A percentile compares a stretch with the other conserved stretches of the same genome.
Conservation (phyloP, 768 basidiomycete species). For the Boletus reticulatus region DNA sequence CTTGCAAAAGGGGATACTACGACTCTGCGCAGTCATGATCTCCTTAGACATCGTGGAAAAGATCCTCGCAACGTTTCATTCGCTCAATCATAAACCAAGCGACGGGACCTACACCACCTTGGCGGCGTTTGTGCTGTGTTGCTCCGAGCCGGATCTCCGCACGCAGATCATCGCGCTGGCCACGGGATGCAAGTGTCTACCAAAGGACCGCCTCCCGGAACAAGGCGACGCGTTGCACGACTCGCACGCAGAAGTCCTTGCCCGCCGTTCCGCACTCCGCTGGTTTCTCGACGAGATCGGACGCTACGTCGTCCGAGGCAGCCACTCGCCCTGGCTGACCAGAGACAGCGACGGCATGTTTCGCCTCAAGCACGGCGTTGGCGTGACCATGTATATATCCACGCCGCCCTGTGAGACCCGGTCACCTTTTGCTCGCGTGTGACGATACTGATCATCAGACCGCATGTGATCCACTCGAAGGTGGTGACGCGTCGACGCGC, state of each 20-base stretch:
- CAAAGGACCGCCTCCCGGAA: conserved; percentile 54
- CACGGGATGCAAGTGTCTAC: conserved; percentile 86
- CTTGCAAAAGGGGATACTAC: neutral
- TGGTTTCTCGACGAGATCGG: conserved; percentile 78
- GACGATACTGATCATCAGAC: conserved; percentile 20
- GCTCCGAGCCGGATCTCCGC: conserved; percentile 19
- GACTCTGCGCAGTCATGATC: neutral
- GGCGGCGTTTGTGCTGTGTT: conserved; percentile 52
- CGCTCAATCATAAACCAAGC: conserved; percentile 50
- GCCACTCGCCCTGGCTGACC: conserved; percentile 51
- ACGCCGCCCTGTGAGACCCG: conserved; percentile 53
- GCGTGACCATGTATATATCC: conserved; percentile 74
- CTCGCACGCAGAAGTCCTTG: conserved; percentile 90
- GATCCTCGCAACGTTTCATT: conserved; percentile 44
- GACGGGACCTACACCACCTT: conserved; percentile 61
- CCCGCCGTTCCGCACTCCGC: conserved; percentile 69
- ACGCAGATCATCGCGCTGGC: conserved; percentile 65
- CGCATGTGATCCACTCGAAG: conserved; percentile 38
- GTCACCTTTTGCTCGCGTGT: conserved; percentile 36
- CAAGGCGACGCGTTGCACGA: conserved; percentile 84
- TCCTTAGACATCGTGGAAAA: conserved; percentile 31
- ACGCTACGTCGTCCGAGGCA: conserved; percentile 13
- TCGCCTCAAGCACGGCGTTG: conserved; percentile 43
- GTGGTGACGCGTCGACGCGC: conserved; percentile 87
- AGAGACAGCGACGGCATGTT: conserved; percentile 39